Evolutionary conservation across 768 basidiomycete species (phyloP).

Genomic region (Pleurotus citrinopileatus): DNA sequence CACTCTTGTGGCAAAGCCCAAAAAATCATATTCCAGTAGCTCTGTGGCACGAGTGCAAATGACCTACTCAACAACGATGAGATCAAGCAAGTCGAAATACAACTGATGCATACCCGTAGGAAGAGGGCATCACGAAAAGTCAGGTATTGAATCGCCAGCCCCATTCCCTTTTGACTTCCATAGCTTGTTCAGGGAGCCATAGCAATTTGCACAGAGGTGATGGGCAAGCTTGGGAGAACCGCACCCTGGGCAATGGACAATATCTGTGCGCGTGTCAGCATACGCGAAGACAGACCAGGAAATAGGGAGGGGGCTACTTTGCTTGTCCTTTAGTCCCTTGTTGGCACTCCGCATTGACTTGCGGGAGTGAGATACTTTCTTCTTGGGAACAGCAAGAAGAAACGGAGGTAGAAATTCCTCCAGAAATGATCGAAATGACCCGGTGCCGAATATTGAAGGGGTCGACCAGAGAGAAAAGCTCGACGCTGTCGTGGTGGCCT

Average conservation of each 20-base stretch:
- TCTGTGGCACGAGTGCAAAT: no score
- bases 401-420: conserved; percentile 81
- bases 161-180: conserved; percentile 48
- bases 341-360: conserved; percentile 95
- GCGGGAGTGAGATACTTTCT: conserved; percentile 87
- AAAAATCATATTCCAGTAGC: no score
- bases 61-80: neutral
- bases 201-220: conserved; percentile 82
- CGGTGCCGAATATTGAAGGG: conserved; percentile 13
- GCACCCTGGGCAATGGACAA: conserved; percentile 89
- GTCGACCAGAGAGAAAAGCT: conserved; percentile 21
- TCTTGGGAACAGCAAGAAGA: conserved; percentile 91
- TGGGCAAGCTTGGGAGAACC: conserved; percentile 87
- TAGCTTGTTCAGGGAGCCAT: conserved; percentile 60
- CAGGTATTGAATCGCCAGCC: conserved; percentile 27
- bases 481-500: conserved; percentile 17
- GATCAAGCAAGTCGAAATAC: neutral
- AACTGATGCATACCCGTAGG: neutral
- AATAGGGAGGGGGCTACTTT: conserved; percentile 50
- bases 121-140: conserved; percentile 27
- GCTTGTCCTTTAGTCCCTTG: conserved; percentile 93
- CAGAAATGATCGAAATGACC: conserved; percentile 38
- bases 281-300: conserved; percentile 1
- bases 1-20: no score
- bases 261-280: conserved; percentile 48